A percentile compares a stretch with the other conserved stretches of the same genome.
phyloP scores from a whole-genome alignment of 805 yeast species.

The Nakazawaea anatomiae region DNA sequence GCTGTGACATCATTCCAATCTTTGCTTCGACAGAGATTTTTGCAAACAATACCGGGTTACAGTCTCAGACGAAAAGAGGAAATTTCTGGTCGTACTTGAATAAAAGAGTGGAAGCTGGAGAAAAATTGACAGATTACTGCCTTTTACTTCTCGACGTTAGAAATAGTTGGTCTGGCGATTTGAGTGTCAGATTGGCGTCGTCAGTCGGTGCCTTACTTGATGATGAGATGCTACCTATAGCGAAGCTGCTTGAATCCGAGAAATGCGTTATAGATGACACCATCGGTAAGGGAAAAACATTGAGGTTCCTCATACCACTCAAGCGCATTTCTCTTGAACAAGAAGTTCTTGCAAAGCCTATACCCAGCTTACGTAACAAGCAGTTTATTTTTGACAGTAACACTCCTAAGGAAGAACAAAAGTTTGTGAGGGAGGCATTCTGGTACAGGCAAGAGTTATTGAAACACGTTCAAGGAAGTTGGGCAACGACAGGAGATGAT shows the following conservation, averaged over 20 bases:
- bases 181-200: conserved; percentile 25
- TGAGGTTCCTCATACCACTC: conserved; percentile 68
- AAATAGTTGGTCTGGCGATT: conserved; percentile 70
- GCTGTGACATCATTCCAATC: conserved; percentile 69
- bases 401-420: conserved; percentile 50
- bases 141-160: conserved; percentile 68
- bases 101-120: conserved; percentile 15
- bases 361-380: conserved; percentile 66
- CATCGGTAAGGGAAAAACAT: conserved; percentile 8
- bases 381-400: conserved; percentile 62
- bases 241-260: not conserved
- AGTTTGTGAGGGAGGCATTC: conserved; percentile 54
- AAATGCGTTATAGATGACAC: not conserved
- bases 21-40: conserved; percentile 21
- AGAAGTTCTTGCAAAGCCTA: conserved; percentile 39
- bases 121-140: conserved; percentile 47
- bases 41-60: conserved; percentile 11
- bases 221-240: conserved; percentile 3
- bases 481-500: conserved; percentile 37
- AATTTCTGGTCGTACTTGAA: conserved; percentile 7
- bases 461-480: conserved; percentile 52
- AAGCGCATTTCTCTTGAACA: conserved; percentile 41
- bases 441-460: conserved; percentile 77
- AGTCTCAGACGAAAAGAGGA: not conserved
- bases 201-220: conserved; percentile 15